Evolutionary conservation across 768 basidiomycete genomes (phyloP).

Genomic region (Mycena chlorophos): DNA sequence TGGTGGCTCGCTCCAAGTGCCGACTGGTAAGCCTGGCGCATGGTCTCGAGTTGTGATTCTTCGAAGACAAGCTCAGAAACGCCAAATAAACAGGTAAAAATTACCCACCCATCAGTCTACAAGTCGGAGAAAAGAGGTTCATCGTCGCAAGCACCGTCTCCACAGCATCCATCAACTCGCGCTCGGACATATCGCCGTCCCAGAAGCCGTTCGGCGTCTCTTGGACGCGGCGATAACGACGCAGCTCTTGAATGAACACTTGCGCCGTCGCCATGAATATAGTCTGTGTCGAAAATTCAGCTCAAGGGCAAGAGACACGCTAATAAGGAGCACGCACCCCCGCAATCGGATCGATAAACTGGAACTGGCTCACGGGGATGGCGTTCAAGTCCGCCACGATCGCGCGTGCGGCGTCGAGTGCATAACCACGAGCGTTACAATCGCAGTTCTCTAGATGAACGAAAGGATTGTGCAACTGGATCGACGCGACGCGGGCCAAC

Average conservation of each 20-base stretch:
- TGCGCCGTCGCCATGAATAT: slow-evolving; percentile 21
- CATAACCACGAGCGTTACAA: slow-evolving; percentile 1
- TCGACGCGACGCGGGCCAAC: slow-evolving; percentile 28
- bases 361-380: slow-evolving; percentile 7
- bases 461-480: slow-evolving; percentile 31
- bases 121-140: slow-evolving; percentile 14
- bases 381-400: slow-evolving; percentile 5
- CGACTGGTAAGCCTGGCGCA: not conserved
- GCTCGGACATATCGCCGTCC: not conserved
- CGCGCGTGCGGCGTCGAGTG: slow-evolving; percentile 10
- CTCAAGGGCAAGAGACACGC: not conserved
- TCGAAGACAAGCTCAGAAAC: not conserved
- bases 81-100: not conserved
- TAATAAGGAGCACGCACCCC: slow-evolving; percentile 6
- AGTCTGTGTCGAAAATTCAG: not conserved
- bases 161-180: slow-evolving; percentile 5
- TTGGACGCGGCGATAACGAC: slow-evolving; percentile 2
- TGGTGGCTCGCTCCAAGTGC: not conserved
- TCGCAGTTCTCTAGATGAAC: slow-evolving; percentile 9
- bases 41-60: not conserved
- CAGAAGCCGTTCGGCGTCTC: not conserved
- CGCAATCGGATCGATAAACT: slow-evolving; percentile 19
- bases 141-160: slow-evolving; percentile 19
- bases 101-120: slow-evolving; percentile 20
- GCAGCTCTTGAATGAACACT: slow-evolving; percentile 20